A percentile compares a stretch with the other conserved stretches of the same genome.
phyloP scores from a whole-genome alignment of 2,329 filamentous ascomycete genomes.

The Aphanocladium album region DNA sequence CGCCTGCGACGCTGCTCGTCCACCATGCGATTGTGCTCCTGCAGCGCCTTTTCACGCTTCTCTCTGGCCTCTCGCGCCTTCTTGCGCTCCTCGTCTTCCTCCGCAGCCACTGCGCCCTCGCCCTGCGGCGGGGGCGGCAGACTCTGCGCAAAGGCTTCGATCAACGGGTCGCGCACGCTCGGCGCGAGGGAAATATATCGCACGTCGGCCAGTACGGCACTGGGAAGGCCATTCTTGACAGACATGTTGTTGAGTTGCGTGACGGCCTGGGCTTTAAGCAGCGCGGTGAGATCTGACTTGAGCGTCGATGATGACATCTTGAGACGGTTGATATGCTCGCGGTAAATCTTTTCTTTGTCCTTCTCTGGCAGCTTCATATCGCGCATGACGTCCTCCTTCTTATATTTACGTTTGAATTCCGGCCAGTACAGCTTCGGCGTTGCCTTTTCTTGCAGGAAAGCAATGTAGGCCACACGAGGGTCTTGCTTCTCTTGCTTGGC shows the following conservation, averaged over 20 bases:
- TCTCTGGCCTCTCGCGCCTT: slow-evolving; percentile 47
- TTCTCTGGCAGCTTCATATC: slow-evolving; percentile 66
- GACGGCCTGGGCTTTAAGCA: slow-evolving; percentile 59
- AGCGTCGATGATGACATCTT: slow-evolving; percentile 61
- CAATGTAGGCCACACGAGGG: slow-evolving; percentile 75
- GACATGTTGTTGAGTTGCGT: slow-evolving; percentile 57
- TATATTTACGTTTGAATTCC: slow-evolving; percentile 89
- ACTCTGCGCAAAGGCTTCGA: slow-evolving; percentile 62
- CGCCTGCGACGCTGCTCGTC: slow-evolving; percentile 59
- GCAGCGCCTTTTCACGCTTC: slow-evolving; percentile 61
- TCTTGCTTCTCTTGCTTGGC: slow-evolving; percentile 75
- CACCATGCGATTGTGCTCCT: slow-evolving; percentile 57
- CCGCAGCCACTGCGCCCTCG: slow-evolving; percentile 39
- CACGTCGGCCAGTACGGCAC: slow-evolving; percentile 58
- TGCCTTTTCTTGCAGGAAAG: slow-evolving; percentile 74
- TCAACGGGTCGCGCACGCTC: slow-evolving; percentile 55
- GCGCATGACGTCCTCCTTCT: slow-evolving; percentile 75
- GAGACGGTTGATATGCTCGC: slow-evolving; percentile 65
- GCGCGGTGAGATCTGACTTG: slow-evolving; percentile 62
- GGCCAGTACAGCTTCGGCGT: slow-evolving; percentile 95
- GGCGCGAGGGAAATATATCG: slow-evolving; percentile 64
- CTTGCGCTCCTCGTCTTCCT: slow-evolving; percentile 45
- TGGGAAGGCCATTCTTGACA: slow-evolving; percentile 52
- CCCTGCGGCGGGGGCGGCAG: slow-evolving; percentile 55
- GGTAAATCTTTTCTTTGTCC: slow-evolving; percentile 74